A percentile compares a stretch with the other conserved stretches of the same genome.
These are phyloP conservation scores for Fusarium sp. DNA, from an alignment of 2,329 filamentous ascomycete species.

Conservation along the genomic window DNA sequence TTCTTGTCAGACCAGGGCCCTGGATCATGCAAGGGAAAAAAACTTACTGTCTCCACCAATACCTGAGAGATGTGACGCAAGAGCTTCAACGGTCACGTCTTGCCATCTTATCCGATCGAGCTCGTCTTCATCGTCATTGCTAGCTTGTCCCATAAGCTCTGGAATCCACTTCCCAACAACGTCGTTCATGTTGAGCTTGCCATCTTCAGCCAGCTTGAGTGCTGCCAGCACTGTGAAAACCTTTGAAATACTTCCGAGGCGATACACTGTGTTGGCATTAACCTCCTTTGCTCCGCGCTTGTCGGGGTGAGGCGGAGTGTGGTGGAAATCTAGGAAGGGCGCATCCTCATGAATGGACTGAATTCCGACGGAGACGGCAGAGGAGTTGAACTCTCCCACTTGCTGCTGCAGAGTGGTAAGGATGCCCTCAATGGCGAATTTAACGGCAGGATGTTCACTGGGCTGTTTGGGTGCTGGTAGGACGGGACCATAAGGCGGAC, in stretches of 20 bases:
- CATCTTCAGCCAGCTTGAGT: not conserved
- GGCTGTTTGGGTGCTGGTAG: slow-evolving; percentile 6
- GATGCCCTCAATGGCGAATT: not conserved
- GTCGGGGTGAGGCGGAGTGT: not conserved
- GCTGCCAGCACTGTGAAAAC: not conserved
- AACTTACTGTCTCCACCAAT: slow-evolving; percentile 16
- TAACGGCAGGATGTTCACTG: not conserved
- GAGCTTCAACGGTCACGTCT: not conserved
- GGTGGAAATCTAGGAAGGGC: slow-evolving; percentile 7
- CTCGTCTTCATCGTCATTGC: not conserved
- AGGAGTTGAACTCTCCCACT: not conserved
- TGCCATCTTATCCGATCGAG: slow-evolving; percentile 3
- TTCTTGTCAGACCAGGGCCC: not conserved
- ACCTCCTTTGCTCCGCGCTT: slow-evolving; percentile 1
- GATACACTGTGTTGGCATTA: not conserved
- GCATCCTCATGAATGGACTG: slow-evolving; percentile 14
- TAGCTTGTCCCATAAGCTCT: not conserved
- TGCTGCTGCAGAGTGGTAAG: not conserved
- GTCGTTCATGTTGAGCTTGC: slow-evolving; percentile 9
- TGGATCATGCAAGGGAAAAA: not conserved
- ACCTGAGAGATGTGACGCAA: not conserved
- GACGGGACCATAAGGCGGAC: slow-evolving; percentile 15
- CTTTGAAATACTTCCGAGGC: slow-evolving; percentile 23
- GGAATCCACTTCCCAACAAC: slow-evolving; percentile 12
- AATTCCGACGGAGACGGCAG: slow-evolving; percentile 7